Evolutionary conservation across 208 protist species (phyloP).

Genomic region (Acanthamoeba sp.): DNA sequence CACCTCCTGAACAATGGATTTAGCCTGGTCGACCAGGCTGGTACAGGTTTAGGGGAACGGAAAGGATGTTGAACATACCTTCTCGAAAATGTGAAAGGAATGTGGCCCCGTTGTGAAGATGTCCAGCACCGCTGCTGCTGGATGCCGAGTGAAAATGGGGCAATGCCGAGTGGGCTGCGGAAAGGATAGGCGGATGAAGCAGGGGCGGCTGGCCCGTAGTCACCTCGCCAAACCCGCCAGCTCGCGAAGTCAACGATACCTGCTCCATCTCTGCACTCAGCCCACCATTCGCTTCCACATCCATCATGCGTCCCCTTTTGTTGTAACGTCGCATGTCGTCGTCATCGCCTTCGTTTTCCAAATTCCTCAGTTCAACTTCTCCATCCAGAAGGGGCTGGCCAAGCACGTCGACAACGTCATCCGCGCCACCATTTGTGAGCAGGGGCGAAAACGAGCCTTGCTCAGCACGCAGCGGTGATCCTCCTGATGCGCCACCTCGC

Average conservation of each 20-base stretch:
- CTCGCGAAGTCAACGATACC: background rate
- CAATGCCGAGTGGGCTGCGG: background rate
- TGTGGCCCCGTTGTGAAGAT: background rate
- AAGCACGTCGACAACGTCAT: background rate
- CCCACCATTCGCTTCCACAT: constrained; percentile 10
- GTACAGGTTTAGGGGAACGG: no score
- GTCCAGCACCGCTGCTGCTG: background rate
- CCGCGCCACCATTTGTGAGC: background rate
- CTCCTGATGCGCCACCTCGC: background rate
- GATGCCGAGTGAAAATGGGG: constrained; percentile 16
- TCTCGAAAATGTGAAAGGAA: background rate
- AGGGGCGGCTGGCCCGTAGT: background rate
- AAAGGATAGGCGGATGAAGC: constrained; percentile 1
- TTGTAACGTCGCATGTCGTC: constrained; percentile 39
- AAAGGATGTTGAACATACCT: background rate
- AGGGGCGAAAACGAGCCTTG: background rate
- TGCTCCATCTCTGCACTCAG: background rate
- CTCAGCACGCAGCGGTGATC: background rate
- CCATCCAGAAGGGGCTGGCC: background rate
- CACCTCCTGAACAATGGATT: no score
- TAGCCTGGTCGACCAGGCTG: no score
- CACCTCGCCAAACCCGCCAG: background rate
- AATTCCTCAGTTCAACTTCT: background rate
- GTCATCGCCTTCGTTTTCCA: background rate
- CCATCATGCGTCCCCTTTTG: constrained; percentile 65